phyloP scores from a whole-genome alignment of 495 filamentous ascomycete genomes.

The Aspergillus ellipticus region DNA sequence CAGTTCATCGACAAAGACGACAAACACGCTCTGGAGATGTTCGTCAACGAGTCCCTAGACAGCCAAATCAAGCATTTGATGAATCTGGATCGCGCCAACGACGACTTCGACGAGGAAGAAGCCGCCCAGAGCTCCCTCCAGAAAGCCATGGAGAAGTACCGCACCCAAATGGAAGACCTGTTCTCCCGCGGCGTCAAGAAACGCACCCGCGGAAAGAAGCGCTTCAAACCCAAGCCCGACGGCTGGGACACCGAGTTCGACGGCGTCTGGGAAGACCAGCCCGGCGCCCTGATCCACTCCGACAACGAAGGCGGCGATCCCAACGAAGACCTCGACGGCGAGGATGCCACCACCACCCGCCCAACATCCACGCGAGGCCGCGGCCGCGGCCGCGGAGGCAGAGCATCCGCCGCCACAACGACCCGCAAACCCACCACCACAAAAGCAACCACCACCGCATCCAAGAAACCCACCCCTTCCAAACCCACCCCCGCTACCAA shows the following conservation, averaged over 20 bases:
- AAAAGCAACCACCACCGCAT: slow-evolving; percentile 34
- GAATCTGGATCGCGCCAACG: slow-evolving; percentile 59
- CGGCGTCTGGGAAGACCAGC: slow-evolving; percentile 79
- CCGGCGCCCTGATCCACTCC: slow-evolving; percentile 60
- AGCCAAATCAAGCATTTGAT: slow-evolving; percentile 74
- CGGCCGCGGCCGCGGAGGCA: slow-evolving; percentile 46
- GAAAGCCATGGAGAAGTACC: slow-evolving; percentile 67
- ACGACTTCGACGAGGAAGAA: slow-evolving; percentile 63
- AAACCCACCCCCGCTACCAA: slow-evolving; percentile 32
- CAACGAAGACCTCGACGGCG: slow-evolving; percentile 43
- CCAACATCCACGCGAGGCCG: slow-evolving; percentile 42
- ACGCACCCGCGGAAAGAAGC: slow-evolving; percentile 54
- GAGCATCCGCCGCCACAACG: slow-evolving; percentile 34
- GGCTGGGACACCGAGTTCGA: slow-evolving; percentile 84
- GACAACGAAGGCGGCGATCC: slow-evolving; percentile 50
- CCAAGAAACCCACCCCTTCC: slow-evolving; percentile 34
- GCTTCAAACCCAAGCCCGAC: slow-evolving; percentile 71
- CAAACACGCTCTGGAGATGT: slow-evolving; percentile 85
- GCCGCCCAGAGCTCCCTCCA: slow-evolving; percentile 54
- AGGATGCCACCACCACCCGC: slow-evolving; percentile 32
- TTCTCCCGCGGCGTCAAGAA: slow-evolving; percentile 67
- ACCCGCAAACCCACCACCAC: slow-evolving; percentile 40
- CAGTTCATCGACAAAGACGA: slow-evolving; percentile 96
- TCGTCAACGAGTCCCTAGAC: slow-evolving; percentile 75
- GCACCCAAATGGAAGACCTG: slow-evolving; percentile 63